phyloP scores from a whole-genome alignment of 768 basidiomycete species.

The Tephrocybe sp. region DNA sequence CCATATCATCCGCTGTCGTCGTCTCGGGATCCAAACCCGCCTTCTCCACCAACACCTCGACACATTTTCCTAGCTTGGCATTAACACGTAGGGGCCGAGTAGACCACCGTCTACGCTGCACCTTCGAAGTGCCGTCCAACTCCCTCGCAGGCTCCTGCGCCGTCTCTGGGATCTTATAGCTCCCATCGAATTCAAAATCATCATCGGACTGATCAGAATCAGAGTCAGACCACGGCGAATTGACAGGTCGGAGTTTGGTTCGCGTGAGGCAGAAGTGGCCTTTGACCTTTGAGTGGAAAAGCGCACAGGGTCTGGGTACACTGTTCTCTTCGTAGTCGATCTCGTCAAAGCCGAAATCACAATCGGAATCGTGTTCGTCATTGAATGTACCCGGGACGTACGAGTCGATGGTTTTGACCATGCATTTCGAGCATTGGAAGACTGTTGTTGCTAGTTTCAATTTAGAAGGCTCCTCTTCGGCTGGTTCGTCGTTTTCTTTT shows the following conservation, averaged over 20 bases:
- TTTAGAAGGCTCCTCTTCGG: conserved; percentile 7
- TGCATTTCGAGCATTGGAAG: conserved; percentile 41
- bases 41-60: conserved; percentile 32
- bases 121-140: conserved; percentile 4
- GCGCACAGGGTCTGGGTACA: conserved; percentile 16
- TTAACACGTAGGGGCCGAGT: conserved; percentile 30
- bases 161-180: no score
- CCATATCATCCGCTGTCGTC: conserved; percentile 22
- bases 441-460: conserved; percentile 45
- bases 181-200: no score
- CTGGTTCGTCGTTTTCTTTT: no score
- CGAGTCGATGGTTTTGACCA: conserved; percentile 16
- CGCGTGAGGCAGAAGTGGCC: conserved; percentile 41
- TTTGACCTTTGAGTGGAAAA: conserved; percentile 48
- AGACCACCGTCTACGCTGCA: conserved; percentile 32
- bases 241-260: conserved; percentile 1
- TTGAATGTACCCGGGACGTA: conserved; percentile 17
- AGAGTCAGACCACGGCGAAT: background rate
- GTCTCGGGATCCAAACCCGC: conserved; percentile 40
- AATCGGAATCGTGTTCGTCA: conserved; percentile 14
- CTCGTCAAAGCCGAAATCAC: background rate
- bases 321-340: no score
- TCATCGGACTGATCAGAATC: background rate
- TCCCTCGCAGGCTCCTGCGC: conserved; percentile 10
- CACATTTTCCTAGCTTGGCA: conserved; percentile 25